Base-by-base conservation (phyloP, 495 filamentous ascomycete genomes). In the Schizothecium vesticola region DNA sequence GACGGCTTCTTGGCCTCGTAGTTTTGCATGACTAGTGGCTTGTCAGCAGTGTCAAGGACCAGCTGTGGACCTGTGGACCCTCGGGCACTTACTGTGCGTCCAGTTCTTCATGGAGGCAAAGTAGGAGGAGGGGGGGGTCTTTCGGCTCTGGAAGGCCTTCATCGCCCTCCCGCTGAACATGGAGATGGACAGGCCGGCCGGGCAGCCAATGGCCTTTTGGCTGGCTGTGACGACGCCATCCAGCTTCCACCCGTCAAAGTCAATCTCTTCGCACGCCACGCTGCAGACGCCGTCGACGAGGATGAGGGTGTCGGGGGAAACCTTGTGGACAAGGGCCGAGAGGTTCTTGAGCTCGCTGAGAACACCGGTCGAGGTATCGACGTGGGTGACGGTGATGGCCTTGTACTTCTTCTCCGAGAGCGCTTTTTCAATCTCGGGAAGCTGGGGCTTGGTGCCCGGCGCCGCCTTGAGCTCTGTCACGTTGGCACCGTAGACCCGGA, bases 71-170 rank as follows among this genome's bases (percentile, higher is more conserved):
- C 1, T 51, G 10, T 12, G 11, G 2, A n/a, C 1, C 12, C 5
- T n/a, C 29, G 60, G 56, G 7, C 33, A 77, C 81, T 64, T 83
- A 90, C 88, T 96, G 63, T 94, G 95, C 55, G 94, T 84, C 95
- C 95, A 99, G 80, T 99, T 98, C 83, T 90, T 92, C 81, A 97
- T 92, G 3, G 91, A 94, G 28, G 92, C 93, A 77, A 97, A 99
- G 84, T 97, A 99, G 9, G 92, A 90, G 9, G 86, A 81, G 1
- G 93, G 91, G 4, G 90, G 90, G 22, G 88, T 89, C 82, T 91
- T 91, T 72, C 95, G 87, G 71, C 82, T 85, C 75, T 93, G 86
- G 81, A 95, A 92, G 21, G 79, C 81, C 74, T 94, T 84, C 69
- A 99, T 91, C n/a, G 95, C 94, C 61, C 92, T 88, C 65, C 91